Evolutionary conservation across 2,329 filamentous ascomycete genomes (phyloP).

Genomic region (Sporothrix inflata): DNA sequence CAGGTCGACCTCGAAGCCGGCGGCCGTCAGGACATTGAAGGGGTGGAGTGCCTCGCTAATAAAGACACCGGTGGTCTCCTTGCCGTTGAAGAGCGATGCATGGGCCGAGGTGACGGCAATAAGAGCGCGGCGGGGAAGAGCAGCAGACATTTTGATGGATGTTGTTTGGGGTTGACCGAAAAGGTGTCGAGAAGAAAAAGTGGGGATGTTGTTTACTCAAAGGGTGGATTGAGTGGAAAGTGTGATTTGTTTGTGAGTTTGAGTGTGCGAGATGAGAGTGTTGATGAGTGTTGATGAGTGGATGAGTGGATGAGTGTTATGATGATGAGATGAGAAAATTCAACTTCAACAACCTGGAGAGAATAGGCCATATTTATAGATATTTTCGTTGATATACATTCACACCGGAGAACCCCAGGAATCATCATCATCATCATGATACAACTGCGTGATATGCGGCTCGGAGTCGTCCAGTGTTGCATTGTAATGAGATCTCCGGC

Average conservation of each 20-base stretch:
- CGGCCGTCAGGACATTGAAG: conserved; percentile 49
- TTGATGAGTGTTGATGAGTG: neutral
- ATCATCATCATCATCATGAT: neutral
- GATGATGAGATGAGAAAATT: conserved; percentile 6
- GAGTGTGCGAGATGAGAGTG: neutral
- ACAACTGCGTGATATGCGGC: neutral
- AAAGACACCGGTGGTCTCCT: conserved; percentile 49
- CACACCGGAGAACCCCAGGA: neutral
- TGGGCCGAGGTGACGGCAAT: conserved; percentile 49
- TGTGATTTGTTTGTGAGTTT: neutral
- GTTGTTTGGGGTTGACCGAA: neutral
- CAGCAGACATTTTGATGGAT: conserved; percentile 34
- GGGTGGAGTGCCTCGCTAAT: conserved; percentile 54
- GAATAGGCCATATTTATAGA: neutral
- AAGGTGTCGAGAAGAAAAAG: neutral
- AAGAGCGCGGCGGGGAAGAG: conserved; percentile 43
- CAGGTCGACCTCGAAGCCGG: conserved; percentile 53
- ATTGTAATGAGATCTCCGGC: neutral
- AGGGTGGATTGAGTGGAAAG: neutral
- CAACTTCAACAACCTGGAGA: neutral
- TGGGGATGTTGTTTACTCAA: neutral
- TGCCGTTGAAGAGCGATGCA: conserved; percentile 46
- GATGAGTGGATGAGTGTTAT: neutral
- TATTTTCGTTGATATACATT: neutral
- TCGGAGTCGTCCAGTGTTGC: neutral